phyloP scores from a whole-genome alignment of 1,284 basidiomycete species.

The Inonotus obliquus region DNA sequence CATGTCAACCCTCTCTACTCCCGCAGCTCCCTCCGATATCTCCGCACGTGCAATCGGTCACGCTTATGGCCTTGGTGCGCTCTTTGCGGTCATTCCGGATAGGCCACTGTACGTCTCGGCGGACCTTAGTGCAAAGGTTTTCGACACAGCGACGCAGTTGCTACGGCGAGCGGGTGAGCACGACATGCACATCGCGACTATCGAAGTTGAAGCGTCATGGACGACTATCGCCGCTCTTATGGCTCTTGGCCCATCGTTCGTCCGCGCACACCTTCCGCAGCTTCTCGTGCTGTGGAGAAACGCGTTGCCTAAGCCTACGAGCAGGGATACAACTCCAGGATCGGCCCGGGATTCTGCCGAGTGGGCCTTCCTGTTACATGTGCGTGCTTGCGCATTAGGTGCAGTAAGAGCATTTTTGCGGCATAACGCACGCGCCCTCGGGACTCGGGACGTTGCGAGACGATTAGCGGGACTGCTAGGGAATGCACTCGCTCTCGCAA shows the following conservation, averaged over 20 bases:
- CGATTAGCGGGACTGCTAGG: conserved; percentile 83
- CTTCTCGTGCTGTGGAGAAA: conserved; percentile 95
- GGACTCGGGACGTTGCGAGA: conserved; percentile 88
- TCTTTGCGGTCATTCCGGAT: conserved; percentile 82
- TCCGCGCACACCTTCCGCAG: conserved; percentile 88
- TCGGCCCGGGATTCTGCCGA: conserved; percentile 70
- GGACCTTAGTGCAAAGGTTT: conserved; percentile 86
- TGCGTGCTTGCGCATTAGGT: conserved; percentile 87
- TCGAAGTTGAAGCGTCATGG: conserved; percentile 96
- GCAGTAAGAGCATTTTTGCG: conserved; percentile 86
- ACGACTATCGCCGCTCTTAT: conserved; percentile 87
- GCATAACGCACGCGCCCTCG: conserved; percentile 70
- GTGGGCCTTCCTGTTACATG: conserved; percentile 90
- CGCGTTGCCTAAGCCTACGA: conserved; percentile 90
- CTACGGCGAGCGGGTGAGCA: conserved; percentile 91
- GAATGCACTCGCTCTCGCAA: conserved; percentile 89
- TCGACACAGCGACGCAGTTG: conserved; percentile 87
- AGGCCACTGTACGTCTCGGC: conserved; percentile 94
- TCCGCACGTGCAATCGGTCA: conserved; percentile 77
- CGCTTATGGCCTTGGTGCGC: conserved; percentile 82
- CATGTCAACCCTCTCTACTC: conserved; percentile 57
- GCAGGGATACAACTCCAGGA: conserved; percentile 73
- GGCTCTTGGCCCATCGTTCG: conserved; percentile 91
- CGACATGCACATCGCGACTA: conserved; percentile 73
- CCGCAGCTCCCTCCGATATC: conserved; percentile 71